phyloP scores from a whole-genome alignment of 2,329 filamentous ascomycete genomes.

The Cytospora chrysosperma region DNA sequence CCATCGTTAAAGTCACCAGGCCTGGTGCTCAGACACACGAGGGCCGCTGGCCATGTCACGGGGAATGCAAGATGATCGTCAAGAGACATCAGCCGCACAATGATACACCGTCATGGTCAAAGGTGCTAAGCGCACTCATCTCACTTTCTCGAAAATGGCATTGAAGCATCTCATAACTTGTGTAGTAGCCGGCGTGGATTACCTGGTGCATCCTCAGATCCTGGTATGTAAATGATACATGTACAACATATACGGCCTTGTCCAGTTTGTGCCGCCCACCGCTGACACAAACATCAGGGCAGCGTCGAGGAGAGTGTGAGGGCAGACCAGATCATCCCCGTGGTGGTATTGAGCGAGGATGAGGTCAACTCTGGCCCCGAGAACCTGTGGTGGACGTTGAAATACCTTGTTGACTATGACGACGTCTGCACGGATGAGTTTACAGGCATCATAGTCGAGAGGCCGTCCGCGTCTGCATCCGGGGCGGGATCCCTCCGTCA shows the following conservation, averaged over 20 bases:
- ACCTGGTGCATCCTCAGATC: slow-evolving; percentile 41
- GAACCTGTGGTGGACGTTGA: slow-evolving; percentile 36
- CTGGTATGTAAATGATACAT: slow-evolving; percentile 29
- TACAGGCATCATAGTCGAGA: slow-evolving; percentile 40
- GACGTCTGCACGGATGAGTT: slow-evolving; percentile 42
- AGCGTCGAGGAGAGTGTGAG: slow-evolving; percentile 43
- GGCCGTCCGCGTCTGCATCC: slow-evolving; percentile 31
- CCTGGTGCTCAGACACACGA: background rate
- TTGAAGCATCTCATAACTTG: slow-evolving; percentile 29
- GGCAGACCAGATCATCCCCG: slow-evolving; percentile 40
- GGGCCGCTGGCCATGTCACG: background rate
- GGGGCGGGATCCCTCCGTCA: slow-evolving; percentile 5
- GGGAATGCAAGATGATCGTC: background rate
- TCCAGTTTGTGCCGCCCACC: background rate
- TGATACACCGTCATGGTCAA: background rate
- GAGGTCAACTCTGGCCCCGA: slow-evolving; percentile 35
- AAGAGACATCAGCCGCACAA: background rate
- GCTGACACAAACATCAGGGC: slow-evolving; percentile 32
- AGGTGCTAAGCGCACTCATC: background rate
- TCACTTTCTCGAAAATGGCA: slow-evolving; percentile 13
- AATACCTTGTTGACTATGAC: slow-evolving; percentile 36
- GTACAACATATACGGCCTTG: background rate
- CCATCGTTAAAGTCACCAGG: background rate
- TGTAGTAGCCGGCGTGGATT: slow-evolving; percentile 39
- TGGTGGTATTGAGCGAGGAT: slow-evolving; percentile 39